A percentile compares a stretch with the other conserved stretches of the same genome.
Conservation (phyloP, 163 green algal species). For the Scenedesmus sp. region DNA sequence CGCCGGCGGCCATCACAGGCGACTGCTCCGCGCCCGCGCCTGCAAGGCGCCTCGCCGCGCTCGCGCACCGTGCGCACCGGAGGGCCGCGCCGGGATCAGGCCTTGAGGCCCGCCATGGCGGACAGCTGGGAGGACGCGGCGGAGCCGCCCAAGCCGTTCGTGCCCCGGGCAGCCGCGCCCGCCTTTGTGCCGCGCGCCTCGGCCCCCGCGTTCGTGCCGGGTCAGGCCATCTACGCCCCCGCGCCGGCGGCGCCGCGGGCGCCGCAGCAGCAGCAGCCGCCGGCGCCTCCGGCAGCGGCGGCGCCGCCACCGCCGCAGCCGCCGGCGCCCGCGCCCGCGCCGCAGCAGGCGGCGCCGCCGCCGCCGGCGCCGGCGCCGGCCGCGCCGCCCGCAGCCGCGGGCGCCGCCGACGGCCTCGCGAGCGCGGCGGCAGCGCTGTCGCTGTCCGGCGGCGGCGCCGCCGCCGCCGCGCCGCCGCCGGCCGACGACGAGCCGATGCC, state of each 20-base stretch:
- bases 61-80: no score
- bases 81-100: no score
- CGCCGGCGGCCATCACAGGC: no score
- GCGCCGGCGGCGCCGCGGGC: constrained; percentile 23
- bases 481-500: neutral
- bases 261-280: constrained; percentile 6
- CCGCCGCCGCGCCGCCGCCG: neutral
- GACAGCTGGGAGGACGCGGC: constrained; percentile 42
- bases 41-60: no score
- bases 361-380: neutral
- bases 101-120: no score
- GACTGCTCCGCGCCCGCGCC: no score
- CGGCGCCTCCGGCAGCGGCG: constrained; percentile 13
- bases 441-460: neutral
- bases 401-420: neutral
- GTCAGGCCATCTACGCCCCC: constrained; percentile 52
- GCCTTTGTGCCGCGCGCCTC: constrained; percentile 34
- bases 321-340: neutral
- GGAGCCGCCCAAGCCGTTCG: neutral
- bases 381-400: neutral
- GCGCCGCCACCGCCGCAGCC: constrained; percentile 9
- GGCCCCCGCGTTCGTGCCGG: constrained; percentile 43
- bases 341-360: neutral
- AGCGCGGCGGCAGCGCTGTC: neutral
- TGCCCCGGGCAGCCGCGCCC: constrained; percentile 18